Evolutionary conservation across 2,329 filamentous ascomycete species (phyloP).

Genomic region (Colletotrichum truncatum): DNA sequence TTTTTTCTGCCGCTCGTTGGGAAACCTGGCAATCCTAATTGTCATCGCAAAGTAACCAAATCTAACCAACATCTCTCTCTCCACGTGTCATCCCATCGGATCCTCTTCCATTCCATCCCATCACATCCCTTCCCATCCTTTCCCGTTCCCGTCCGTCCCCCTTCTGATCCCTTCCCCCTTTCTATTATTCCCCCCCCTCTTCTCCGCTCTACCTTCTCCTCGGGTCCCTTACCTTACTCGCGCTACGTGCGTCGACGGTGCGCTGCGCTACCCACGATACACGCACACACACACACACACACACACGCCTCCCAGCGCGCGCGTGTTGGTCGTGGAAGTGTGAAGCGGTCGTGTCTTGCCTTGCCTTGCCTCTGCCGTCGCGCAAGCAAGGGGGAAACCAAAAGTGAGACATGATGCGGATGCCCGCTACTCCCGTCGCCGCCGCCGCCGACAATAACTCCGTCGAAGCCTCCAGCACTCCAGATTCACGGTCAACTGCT

Average conservation of each 20-base stretch:
- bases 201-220: not conserved
- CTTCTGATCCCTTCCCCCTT: not conserved
- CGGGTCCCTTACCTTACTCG: slow-evolving; percentile 11
- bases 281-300: no score
- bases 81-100: slow-evolving; percentile 17
- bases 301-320: no score
- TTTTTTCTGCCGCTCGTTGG: not conserved
- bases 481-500: not conserved
- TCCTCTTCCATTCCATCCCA: slow-evolving; percentile 2
- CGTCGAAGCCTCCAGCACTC: slow-evolving; percentile 1
- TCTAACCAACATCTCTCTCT: not conserved
- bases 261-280: not conserved
- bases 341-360: not conserved
- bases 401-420: slow-evolving; percentile 29
- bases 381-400: not conserved
- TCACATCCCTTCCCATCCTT: not conserved
- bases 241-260: not conserved
- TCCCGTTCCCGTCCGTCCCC: not conserved
- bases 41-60: not conserved
- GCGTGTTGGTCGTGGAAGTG: not conserved
- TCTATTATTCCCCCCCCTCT: not conserved
- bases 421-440: slow-evolving; percentile 17
- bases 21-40: not conserved
- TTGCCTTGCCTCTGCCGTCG: not conserved
- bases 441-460: slow-evolving; percentile 5